These are phyloP conservation scores for Tagetes patula DNA, from an alignment of 129 eudicot genomes.

Conservation along the genomic window DNA sequence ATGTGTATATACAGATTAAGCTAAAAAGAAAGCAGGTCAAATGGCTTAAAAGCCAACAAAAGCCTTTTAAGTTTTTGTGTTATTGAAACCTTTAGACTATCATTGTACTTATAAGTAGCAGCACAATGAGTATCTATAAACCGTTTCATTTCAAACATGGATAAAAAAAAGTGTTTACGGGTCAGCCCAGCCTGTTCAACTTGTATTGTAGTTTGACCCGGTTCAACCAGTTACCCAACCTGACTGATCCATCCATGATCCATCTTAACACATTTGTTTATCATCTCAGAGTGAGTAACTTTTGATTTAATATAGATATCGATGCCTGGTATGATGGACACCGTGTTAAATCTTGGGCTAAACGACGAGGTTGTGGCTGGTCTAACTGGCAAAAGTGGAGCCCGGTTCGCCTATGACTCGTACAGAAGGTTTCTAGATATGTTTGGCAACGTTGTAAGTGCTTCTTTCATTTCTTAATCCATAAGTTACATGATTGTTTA, in stretches of 20 bases:
- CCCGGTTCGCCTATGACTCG: conserved; percentile 91
- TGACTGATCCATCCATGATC: neutral
- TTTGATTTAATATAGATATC: conserved; percentile 58
- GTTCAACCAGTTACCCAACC: neutral
- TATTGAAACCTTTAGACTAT: neutral
- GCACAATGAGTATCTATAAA: neutral
- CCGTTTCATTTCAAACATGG: neutral
- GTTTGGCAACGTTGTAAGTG: conserved; percentile 95
- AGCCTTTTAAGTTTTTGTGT: neutral
- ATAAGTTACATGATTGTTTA: neutral
- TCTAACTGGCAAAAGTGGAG: conserved; percentile 96
- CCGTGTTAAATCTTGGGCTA: conserved; percentile 94
- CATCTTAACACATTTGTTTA: neutral
- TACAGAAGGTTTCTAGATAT: conserved; percentile 91
- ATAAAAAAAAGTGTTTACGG: neutral
- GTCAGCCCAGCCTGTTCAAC: neutral
- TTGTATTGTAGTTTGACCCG: neutral
- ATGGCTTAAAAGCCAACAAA: neutral
- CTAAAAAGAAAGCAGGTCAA: neutral
- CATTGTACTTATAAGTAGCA: neutral
- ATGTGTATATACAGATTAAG: neutral
- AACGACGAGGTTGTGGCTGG: conserved; percentile 91
- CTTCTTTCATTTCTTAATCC: neutral
- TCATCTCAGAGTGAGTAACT: too few species aligned
- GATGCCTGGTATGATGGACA: conserved; percentile 99